A percentile compares a stretch with the other conserved stretches of the same genome.
Evolutionary conservation across 208 protist genomes (phyloP).

Genomic region (Lotmaria passim): DNA sequence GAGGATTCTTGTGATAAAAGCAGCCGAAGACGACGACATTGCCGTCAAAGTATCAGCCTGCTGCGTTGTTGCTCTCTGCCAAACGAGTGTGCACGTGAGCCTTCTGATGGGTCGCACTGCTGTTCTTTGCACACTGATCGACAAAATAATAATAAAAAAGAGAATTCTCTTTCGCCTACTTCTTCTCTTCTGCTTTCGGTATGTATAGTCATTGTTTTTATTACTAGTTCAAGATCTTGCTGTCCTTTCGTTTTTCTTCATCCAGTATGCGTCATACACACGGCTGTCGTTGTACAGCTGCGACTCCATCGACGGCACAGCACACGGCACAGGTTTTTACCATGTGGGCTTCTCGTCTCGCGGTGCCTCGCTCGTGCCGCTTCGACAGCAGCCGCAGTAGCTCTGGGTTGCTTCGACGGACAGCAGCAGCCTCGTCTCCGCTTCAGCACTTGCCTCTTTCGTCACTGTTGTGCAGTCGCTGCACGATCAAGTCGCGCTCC

Average conservation of each 20-base stretch:
- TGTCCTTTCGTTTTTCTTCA: conserved; percentile 3
- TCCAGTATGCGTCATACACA: neutral
- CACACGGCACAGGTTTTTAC: neutral
- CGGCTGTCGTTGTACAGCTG: neutral
- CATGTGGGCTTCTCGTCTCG: neutral
- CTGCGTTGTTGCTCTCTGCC: too few species aligned
- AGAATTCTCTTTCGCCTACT: too few species aligned
- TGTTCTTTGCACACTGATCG: too few species aligned
- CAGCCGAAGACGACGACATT: too few species aligned
- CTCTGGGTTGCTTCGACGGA: neutral
- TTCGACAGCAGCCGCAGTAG: too few species aligned
- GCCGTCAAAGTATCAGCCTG: too few species aligned
- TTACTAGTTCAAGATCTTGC: neutral
- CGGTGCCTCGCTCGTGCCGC: neutral
- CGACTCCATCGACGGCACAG: neutral
- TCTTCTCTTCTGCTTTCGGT: neutral
- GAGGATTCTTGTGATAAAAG: too few species aligned
- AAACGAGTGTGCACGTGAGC: too few species aligned
- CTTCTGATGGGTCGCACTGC: too few species aligned
- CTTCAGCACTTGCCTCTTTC: neutral
- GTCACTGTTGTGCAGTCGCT: conserved; percentile 15
- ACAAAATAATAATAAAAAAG: too few species aligned
- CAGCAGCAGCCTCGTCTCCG: neutral
- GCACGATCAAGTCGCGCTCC: conserved; percentile 47
- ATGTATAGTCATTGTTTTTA: neutral